Conservation (phyloP, 352 stramenopile species). For the Phytophthora cryptogea region DNA sequence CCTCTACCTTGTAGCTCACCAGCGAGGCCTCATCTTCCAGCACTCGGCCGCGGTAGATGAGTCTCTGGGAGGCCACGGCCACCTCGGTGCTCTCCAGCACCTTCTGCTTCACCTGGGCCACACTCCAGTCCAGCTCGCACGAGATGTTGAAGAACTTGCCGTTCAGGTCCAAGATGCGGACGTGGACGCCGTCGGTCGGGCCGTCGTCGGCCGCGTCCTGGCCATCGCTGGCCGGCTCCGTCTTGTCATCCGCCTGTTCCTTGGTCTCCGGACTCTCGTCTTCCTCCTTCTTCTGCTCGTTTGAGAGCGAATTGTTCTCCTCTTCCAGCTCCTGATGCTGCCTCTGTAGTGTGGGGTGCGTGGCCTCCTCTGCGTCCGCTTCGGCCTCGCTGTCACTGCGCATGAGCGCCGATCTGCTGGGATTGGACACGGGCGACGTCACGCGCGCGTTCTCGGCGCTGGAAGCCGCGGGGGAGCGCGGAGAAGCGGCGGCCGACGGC, state of each 20-base stretch:
- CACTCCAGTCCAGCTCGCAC: slow-evolving; percentile 67
- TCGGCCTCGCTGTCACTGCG: slow-evolving; percentile 32
- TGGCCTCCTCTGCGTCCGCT: slow-evolving; percentile 30
- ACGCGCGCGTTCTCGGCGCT: slow-evolving; percentile 4
- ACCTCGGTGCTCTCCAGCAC: slow-evolving; percentile 80
- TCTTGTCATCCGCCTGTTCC: slow-evolving; percentile 13
- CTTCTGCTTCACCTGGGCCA: slow-evolving; percentile 69
- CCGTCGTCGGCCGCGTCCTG: slow-evolving; percentile 18
- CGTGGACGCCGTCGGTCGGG: slow-evolving; percentile 46
- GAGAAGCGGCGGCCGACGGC: neutral
- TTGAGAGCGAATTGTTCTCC: slow-evolving; percentile 2
- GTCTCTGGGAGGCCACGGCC: slow-evolving; percentile 69
- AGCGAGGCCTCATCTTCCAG: slow-evolving; percentile 82
- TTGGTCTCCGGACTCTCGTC: slow-evolving; percentile 2
- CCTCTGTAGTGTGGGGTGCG: slow-evolving; percentile 26
- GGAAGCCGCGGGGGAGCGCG: neutral
- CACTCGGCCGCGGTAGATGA: slow-evolving; percentile 92
- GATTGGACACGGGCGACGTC: neutral
- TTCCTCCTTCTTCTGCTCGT: slow-evolving; percentile 22
- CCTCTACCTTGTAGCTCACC: slow-evolving; percentile 88
- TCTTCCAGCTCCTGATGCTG: slow-evolving; percentile 26
- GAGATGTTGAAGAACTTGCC: slow-evolving; percentile 85
- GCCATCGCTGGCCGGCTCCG: slow-evolving; percentile 16
- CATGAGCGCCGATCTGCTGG: slow-evolving; percentile 36
- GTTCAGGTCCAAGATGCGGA: slow-evolving; percentile 85